Base-by-base conservation (phyloP, 352 stramenopile genomes). In the Peronospora farinosa region DNA sequence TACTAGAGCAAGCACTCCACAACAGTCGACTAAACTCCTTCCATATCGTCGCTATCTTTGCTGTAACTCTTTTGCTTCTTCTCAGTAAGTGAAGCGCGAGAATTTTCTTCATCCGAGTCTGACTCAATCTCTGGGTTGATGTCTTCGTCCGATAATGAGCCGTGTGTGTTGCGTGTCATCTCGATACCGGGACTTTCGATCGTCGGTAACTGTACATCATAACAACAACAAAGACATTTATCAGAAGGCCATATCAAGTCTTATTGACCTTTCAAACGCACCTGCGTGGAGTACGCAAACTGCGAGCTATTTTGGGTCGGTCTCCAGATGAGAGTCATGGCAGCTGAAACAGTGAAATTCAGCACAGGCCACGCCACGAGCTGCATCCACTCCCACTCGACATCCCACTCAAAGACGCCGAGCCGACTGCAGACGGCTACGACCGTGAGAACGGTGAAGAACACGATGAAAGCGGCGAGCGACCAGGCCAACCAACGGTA, bases 321-420 rank as follows among this genome's bases (percentile, higher is more conserved):
- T 10, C 84, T 76, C 87, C 87, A 96, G 48, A 96, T 95, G 48
- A 91, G 68, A 49, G 84, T 88, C 76, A 96, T 94, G 1, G 87
- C 81, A 10, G 78, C 66, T 46, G 86, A 89, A 12, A 96, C 84
- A 2, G 70, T 91, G 47, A 96, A 96, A 63, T 96, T 95, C 35
- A 96, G 72, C 37, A 95, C 78, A 11, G 87, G 84, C 84, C 86
- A 96, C 17, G 82, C 83, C 28, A 96, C 86, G n/a, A 95, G 70
- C 51, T 95, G 78, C 70, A 92, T 89, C 87, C 87, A 96, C 51
- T 94, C 79, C 74, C 79, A 95, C 57, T 95, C 81, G 35, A 93
- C 87, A 40, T 89, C 78, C 86, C 84, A 96, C 56, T 92, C 86
- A 40, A 95, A 95, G 11, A 92, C 71, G 6, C 85, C 82, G 17